phyloP scores from a whole-genome alignment of 1,284 basidiomycete species.

The Hymenochaete sp. region DNA sequence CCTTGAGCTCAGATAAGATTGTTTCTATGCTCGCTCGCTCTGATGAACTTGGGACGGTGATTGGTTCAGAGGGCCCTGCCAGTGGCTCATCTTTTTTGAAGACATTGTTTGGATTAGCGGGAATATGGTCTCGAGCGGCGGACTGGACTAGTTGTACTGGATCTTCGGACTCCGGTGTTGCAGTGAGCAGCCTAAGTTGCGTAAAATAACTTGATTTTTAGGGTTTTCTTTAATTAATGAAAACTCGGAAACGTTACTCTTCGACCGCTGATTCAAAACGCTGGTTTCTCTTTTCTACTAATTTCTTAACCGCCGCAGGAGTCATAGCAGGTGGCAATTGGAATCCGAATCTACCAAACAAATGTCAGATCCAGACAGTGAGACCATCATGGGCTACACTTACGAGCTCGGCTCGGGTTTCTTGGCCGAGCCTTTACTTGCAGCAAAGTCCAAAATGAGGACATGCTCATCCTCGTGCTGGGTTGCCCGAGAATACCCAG shows the following conservation, averaged over 20 bases:
- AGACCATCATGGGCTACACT: conserved; percentile 7
- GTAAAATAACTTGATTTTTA: conserved; percentile 3
- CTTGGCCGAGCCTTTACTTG: conserved; percentile 39
- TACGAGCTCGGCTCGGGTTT: conserved; percentile 27
- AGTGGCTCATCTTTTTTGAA: conserved; percentile 2
- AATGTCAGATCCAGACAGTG: not conserved
- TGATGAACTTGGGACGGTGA: conserved; percentile 37
- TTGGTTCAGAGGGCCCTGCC: not conserved
- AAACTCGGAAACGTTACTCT: conserved; percentile 42
- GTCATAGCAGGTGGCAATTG: conserved; percentile 43
- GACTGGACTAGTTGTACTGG: conserved; percentile 53
- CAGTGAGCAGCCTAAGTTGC: conserved; percentile 47
- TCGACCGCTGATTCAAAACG: conserved; percentile 62
- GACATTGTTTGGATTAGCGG: conserved; percentile 38
- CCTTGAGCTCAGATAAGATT: conserved; percentile 49
- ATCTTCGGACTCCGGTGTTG: conserved; percentile 47
- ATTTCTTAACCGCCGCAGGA: conserved; percentile 53
- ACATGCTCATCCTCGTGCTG: conserved; percentile 49
- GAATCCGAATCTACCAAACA: conserved; percentile 32
- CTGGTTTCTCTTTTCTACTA: conserved; percentile 66
- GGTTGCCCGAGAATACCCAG: conserved; percentile 16
- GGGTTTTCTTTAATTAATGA: conserved; percentile 2
- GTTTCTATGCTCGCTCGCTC: conserved; percentile 49
- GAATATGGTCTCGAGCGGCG: conserved; percentile 63
- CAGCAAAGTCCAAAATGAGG: conserved; percentile 66